Evolutionary conservation across 2,329 filamentous ascomycete genomes (phyloP), one percentile per base, ranked within the genome.

Genomic region (Dactylonectria macrodidyma): DNA sequence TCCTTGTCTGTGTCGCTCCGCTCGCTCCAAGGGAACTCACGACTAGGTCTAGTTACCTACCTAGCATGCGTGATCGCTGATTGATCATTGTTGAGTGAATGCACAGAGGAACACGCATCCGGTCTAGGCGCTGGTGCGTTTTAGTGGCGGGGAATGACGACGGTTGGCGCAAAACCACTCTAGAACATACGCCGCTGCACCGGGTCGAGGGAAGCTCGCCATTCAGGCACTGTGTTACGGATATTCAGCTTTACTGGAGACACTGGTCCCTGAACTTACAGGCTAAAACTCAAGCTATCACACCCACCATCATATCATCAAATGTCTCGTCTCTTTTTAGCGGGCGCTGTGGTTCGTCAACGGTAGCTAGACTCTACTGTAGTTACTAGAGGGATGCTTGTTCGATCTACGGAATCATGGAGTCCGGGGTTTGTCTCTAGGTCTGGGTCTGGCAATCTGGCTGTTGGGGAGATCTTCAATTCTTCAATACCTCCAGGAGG

Each of bases 61-160:
- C 46, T 30, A 47, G 30, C 10, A 33, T 62, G 44, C 59, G 59
- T 50, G 59, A 62, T 62, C 48, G 51, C 36, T 38, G 41, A 55
- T 30, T 36, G 47, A 61, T 60, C 19, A 19, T 19, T 30, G 7
- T 30, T 30, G 26, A 30, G 26, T 30, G 11, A 11, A 19, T 22
- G 22, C 46, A 9, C 46, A 48, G 10, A 10, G 46, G 19, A 50
- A 50, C 22, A 26, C 11, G 16, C 22, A 7, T 30, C 11, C 47
- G 30, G 48, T 52, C 48, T 30, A 22, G 50, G 50, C n/a, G 8
- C 19, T 52, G 36, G 52, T 38, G 52, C 30, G n/a, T 22, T 44
- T 58, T 63, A 51, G 72, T 71, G 72, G 72, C 66, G 70, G 66
- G 70, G 70, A 73, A 74, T 73, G 70, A 74, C 70, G 70, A 74